Evolutionary conservation across 106 monocot species (phyloP), one percentile per base, ranked within the genome.

Genomic region (Dactylorhiza incarnata): DNA sequence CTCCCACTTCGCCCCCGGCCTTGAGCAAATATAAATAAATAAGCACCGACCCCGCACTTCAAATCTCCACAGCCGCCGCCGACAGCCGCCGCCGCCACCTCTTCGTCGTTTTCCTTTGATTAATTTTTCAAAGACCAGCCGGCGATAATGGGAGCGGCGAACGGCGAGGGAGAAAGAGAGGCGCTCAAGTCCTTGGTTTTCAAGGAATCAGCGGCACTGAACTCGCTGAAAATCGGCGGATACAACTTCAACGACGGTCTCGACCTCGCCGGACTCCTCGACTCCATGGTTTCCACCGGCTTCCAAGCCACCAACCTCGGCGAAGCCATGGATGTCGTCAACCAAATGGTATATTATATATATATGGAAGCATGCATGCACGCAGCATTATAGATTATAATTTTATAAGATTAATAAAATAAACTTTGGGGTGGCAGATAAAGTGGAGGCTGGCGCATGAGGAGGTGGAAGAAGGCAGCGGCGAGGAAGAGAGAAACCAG

Each of bases 261-360:
- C 49, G 91, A 91, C 72, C 70, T 91, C 11, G 16, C 29, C 3
- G 80, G 69, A 37, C 67, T 94, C 20, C 82, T 91, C 25, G 56
- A 52, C 7, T 94, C 91, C 77, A 77, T 94, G 81, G 55, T 76
- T 14, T 73, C 85, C 24, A 91, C 89, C 2, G 91, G 94, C 2
- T 94, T 94, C 78, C 94, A 94, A 63, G 94, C 94, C 10, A 87
- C 95, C 73, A 95, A 91, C 73, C 89, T 95, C 74, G 95, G 89
- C 23, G 89, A 91, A 49, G 95, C 95, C 82, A 86, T 95, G 23
- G 62, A 77, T 4, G 83, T 91, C 59, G 89, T 95, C 68, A 89
- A 89, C 49, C 80, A 89, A 71, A 95, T 95, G 95, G 91, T 95
- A 69, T 17, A 55, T 17, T 55, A 55, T 17, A 5, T 17, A 8